Conservation (phyloP, 2,329 filamentous ascomycete species). For the Ophiobolus disseminans region DNA sequence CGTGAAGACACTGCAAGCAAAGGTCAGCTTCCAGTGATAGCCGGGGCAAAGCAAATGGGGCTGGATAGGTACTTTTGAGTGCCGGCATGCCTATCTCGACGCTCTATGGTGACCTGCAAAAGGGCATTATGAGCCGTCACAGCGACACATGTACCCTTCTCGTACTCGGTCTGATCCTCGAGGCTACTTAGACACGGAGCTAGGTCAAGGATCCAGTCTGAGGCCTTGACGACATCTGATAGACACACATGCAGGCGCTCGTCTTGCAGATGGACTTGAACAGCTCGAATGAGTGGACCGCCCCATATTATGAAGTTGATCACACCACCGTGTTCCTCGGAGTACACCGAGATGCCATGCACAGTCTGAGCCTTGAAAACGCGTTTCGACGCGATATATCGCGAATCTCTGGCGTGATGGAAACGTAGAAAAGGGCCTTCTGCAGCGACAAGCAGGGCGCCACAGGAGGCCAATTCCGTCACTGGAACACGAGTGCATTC, state of each 20-base stretch:
- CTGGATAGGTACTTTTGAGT: constrained; percentile 19
- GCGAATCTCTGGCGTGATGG: constrained; percentile 39
- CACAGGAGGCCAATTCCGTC: constrained; percentile 53
- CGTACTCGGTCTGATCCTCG: constrained; percentile 11
- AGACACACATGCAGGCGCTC: constrained; percentile 20
- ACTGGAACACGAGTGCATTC: constrained; percentile 52
- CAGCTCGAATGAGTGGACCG: constrained; percentile 57
- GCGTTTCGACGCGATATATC: constrained; percentile 44
- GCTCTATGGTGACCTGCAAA: constrained; percentile 55
- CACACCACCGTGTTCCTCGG: constrained; percentile 25
- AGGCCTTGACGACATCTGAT: constrained; percentile 30
- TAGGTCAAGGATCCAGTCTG: constrained; percentile 50
- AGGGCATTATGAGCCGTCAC: constrained; percentile 91
- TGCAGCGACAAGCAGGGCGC: constrained; percentile 49
- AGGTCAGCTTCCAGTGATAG: too few relatives aligned
- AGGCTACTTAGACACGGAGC: constrained; percentile 21
- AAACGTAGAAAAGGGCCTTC: constrained; percentile 53
- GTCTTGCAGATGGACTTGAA: constrained; percentile 31
- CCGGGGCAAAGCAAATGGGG: too few relatives aligned
- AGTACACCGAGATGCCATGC: constrained; percentile 70
- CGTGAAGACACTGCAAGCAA: constrained; percentile 9
- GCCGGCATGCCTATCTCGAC: constrained; percentile 5
- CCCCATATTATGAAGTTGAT: constrained; percentile 46
- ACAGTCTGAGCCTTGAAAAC: constrained; percentile 74
- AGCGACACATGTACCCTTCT: constrained; percentile 30